Base-by-base conservation (phyloP, 1,284 basidiomycete genomes). In the Cystobasidiaceae sp. region DNA sequence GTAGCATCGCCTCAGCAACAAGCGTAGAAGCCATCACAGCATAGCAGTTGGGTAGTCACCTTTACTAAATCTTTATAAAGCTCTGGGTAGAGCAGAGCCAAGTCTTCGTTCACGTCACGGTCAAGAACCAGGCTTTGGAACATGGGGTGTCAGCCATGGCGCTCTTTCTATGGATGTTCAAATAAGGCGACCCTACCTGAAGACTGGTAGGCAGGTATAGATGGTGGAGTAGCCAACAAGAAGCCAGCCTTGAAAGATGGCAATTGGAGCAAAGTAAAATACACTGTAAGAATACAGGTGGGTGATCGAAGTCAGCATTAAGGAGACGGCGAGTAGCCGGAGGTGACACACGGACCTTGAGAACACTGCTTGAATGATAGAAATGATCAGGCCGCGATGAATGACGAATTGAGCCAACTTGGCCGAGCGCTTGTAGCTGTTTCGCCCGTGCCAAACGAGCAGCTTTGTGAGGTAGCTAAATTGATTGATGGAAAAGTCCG, bases 321-420 rank as follows among this genome's bases (percentile, higher is more conserved):
- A 17, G 43, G 4, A 34, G 13, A 28, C 3, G 33, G 25, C 13
- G n/a, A 17, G 21, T n/a, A 27, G 11, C 9, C 11, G 15, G 25
- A 13, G 9, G 25, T 27, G 17, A 13, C n/a, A 28, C 61, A n/a
- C n/a, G 27, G 21, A 64, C 61, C 61, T 64, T 13, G 58, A 60
- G 33, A 62, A 65, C 34, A 70, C 58, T 45, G 78, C 79, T 68
- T 80, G 77, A 82, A 98, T 97, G 74, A 97, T 86, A 2, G 92
- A 93, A 67, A 99, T 98, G 77, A 98, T 97, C 43, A 99, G 80
- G 4, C 96, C 96, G 69, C 93, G 87, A 74, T 99, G 96, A 70
- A 99, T 98, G 71, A 99, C 94, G 75, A 98, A 98, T 75, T 98
- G 96, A 0, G 93, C 92, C 19, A 98, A 83, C 77, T 98, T 98